Evolutionary conservation across 169 alveolate genomes (phyloP), one percentile per base, ranked within the genome.

Genomic region (Plasmodium reichenowi): DNA sequence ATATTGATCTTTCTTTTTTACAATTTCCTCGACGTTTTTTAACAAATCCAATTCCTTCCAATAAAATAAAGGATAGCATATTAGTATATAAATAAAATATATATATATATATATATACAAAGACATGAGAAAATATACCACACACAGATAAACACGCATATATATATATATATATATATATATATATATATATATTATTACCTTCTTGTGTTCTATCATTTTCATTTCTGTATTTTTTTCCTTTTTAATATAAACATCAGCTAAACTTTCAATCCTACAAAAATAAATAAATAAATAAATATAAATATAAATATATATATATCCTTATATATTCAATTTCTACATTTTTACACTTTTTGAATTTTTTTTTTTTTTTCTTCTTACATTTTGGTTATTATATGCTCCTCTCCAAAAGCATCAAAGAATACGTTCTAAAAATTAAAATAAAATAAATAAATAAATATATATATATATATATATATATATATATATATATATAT

Each of bases 261-360:
- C 78, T 64, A 78, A 45, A 59, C 47, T 63, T 52, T 78, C 89
- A 26, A 78, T 78, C 26, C 89, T 78, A 60, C 43, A 43, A 78
- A 64, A 29, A 54, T n/a, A 62, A 8, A 15, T 9, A 76, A 47
- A 20, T 4, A 4, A 15, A 60, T 5, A 15, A 2, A n/a, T 20
- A 60, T 60, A n/a, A 7, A n/a, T 20, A 60, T 60, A n/a, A 5
- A 15, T 59, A 26, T 60, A 20, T 20, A 60, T 20, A 60, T 24
- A 24, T 24, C 26, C 1, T 24, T 24, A 24, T 15, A 17, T 60
- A 3, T 20, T 15, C 26, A 13, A 9, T 60, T 60, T 60, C 45
- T 60, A 9, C 70, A n/a, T 20, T 52, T 52, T 12, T 3, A 26
- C 32, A 26, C 0, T 26, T 26, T 26, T 26, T 1, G 3, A 26